A percentile compares a stretch with the other conserved stretches of the same genome.
Conservation (phyloP, 2,329 filamentous ascomycete species). For the Didymella glomerata region DNA sequence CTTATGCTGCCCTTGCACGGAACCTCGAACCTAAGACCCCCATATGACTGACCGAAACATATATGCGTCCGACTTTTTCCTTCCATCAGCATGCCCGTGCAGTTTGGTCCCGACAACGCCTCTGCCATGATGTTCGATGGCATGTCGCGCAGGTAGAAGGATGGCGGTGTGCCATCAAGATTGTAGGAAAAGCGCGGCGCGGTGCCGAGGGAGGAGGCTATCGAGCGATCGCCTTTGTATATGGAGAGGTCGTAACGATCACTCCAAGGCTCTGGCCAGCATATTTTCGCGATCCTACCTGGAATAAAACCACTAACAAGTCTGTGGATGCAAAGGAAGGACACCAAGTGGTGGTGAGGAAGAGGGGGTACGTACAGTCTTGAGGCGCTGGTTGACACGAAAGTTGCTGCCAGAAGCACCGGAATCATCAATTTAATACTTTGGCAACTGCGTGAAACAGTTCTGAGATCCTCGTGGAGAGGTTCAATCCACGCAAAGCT, state of each 20-base stretch:
- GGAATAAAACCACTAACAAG: too few relatives aligned
- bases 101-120: background rate
- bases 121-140: background rate
- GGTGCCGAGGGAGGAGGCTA: conserved; percentile 3
- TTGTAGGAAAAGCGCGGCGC: background rate
- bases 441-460: too few relatives aligned
- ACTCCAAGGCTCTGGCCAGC: background rate
- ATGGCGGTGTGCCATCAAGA: background rate
- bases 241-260: background rate
- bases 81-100: background rate
- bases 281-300: too few relatives aligned
- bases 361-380: background rate
- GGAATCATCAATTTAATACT: too few relatives aligned
- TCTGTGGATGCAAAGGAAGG: too few relatives aligned
- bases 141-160: conserved; percentile 7
- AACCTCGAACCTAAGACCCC: background rate
- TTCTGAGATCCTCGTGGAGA: too few relatives aligned
- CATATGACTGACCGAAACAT: conserved; percentile 1
- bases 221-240: conserved; percentile 1
- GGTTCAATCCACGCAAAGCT: too few relatives aligned
- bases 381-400: background rate
- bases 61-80: background rate
- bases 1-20: background rate
- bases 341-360: background rate
- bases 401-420: too few relatives aligned